Conservation (phyloP, 371 early-diverging fungal species). For the Mucor velutinosus region DNA sequence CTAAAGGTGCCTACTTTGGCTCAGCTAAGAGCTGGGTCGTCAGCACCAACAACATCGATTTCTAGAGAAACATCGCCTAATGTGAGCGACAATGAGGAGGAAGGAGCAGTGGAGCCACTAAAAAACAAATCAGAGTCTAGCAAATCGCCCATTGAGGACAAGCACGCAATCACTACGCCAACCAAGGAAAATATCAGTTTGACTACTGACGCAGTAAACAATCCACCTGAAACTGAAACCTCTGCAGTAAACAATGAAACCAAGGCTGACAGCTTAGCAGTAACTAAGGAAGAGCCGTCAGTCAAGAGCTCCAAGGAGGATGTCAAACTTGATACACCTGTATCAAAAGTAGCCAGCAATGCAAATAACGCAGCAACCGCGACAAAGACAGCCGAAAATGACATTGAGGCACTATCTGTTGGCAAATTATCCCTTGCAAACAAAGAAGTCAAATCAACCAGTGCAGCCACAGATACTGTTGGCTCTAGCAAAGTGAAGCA, state of each 20-base stretch:
- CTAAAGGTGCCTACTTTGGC: constrained; percentile 13
- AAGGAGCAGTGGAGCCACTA: neutral
- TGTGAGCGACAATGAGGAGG: constrained; percentile 17
- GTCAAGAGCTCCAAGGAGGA: neutral
- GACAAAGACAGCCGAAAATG: neutral
- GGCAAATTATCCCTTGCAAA: neutral
- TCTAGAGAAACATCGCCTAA: neutral
- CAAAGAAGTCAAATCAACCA: neutral
- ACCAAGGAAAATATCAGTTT: neutral
- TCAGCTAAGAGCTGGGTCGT: constrained; percentile 10
- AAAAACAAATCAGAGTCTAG: neutral
- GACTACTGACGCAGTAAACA: neutral
- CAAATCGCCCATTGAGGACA: neutral
- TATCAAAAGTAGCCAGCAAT: neutral
- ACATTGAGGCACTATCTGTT: neutral
- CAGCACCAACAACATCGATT: neutral
- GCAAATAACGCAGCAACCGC: neutral
- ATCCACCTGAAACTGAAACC: neutral
- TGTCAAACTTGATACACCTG: neutral
- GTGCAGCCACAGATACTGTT: neutral
- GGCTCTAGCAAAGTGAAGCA: constrained; percentile 16
- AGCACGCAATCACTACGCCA: neutral
- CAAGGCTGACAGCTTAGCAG: neutral
- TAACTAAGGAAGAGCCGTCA: neutral
- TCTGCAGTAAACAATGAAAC: neutral